phyloP scores from a whole-genome alignment of 139 green algal genomes.

The Pycnococcus provasolii region DNA sequence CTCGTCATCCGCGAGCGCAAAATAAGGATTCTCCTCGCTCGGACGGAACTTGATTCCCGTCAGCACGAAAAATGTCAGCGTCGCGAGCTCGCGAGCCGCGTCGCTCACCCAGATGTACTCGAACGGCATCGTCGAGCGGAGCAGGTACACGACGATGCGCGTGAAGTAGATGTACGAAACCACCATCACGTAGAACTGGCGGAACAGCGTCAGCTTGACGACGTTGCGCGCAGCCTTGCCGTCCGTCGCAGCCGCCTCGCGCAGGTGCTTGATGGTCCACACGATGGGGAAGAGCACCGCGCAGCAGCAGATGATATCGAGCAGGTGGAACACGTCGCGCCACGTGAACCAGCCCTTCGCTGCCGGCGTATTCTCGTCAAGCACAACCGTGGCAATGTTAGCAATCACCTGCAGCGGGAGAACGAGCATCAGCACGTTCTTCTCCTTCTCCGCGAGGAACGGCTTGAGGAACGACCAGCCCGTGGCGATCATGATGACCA shows the following conservation, averaged over 20 bases:
- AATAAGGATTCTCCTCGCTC: conserved; percentile 62
- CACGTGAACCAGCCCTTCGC: conserved; percentile 79
- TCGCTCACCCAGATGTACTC: conserved; percentile 62
- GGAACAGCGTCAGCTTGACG: conserved; percentile 83
- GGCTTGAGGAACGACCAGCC: conserved; percentile 91
- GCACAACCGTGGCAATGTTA: conserved; percentile 82
- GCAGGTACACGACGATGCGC: conserved; percentile 91
- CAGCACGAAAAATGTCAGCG: conserved; percentile 78
- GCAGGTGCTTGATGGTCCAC: conserved; percentile 90
- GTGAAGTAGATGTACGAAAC: conserved; percentile 95
- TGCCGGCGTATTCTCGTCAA: conserved; percentile 71
- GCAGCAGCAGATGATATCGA: conserved; percentile 97
- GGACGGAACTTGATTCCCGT: conserved; percentile 68
- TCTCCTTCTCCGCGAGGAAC: conserved; percentile 80
- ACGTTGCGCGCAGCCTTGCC: conserved; percentile 57
- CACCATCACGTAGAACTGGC: conserved; percentile 86
- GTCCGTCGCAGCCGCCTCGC: conserved; percentile 47
- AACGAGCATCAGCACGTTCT: conserved; percentile 74
- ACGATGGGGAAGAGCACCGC: conserved; percentile 96
- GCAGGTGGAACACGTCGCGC: conserved; percentile 85
- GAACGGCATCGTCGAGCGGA: conserved; percentile 61
- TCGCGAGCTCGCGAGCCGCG: conserved; percentile 60
- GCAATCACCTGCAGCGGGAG: conserved; percentile 81
- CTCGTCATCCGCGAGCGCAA: conserved; percentile 46
- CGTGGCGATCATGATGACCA: conserved; percentile 87